Evolutionary conservation across 768 basidiomycete genomes (phyloP), one percentile per base, ranked within the genome.

Genomic region (Austroboletus festivus): DNA sequence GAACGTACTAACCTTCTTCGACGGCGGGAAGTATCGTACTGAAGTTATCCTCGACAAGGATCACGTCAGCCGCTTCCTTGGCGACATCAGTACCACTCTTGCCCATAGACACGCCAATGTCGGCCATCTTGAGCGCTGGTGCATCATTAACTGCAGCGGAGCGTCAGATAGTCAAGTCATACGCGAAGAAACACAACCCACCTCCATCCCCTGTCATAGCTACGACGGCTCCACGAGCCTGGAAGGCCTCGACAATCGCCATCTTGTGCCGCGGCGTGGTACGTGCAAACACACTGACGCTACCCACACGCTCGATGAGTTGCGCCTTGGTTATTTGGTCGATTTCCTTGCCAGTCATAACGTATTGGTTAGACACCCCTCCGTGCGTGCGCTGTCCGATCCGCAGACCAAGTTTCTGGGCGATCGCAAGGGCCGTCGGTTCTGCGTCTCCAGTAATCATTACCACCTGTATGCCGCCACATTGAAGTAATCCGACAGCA

Each of bases 391-490:
- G 74, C 10, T 52, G 48, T 22, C 83, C 82, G 21, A 93, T 79
- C 11, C 81, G 77, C 58, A 97, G 71, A 21, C 94, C 94, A 16
- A 98, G 78, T 58, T 90, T 77, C 60, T 81, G 78, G 30, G 93
- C 95, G 48, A 96, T 95, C 42, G 89, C 82, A 28, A 94, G 61
- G 3, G 95, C 94, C 1, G 94, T 98, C 46, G 85, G 77, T 67
- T 93, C 91, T 30, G 93, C 85, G 59, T 98, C 94, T 4, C 94
- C 94, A 0, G 95, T 97, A 62, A 97, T 96, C 94, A 98, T 97
- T 38, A 97, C 86, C n/a, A 97, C 85, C 59, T 94, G 92, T 42
- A 98, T 87, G 5, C 93, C 92, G 21, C 89, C 93, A 22, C 74
- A 70, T 60, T 93, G 89, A 30, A 97, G 73, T 23, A 88, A 71